phyloP scores from a whole-genome alignment of 441 rosid species.

The Rhodomyrtus psidioides region DNA sequence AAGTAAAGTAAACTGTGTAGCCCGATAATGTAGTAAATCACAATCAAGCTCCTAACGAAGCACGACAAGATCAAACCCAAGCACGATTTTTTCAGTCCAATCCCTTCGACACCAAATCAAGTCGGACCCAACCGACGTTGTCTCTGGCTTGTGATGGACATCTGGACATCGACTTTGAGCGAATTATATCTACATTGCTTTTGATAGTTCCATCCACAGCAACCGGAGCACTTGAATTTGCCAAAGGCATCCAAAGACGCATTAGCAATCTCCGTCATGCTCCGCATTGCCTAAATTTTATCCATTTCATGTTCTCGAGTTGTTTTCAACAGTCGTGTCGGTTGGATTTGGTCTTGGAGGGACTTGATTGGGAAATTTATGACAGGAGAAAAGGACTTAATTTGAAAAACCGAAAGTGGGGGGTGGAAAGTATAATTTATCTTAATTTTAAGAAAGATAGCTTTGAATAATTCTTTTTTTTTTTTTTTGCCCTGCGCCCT shows the following conservation, averaged over 20 bases:
- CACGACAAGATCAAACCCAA: neutral
- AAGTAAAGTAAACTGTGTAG: no score
- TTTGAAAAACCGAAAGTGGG: neutral
- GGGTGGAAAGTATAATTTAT: neutral
- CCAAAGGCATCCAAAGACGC: neutral
- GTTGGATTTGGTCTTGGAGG: neutral
- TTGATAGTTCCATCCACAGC: neutral
- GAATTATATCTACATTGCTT: neutral
- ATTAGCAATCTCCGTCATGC: neutral
- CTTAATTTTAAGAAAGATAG: no score
- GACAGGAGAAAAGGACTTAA: neutral
- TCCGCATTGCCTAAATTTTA: neutral
- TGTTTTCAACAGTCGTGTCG: neutral
- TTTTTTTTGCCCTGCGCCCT: neutral
- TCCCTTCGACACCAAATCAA: accelerated
- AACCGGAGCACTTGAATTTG: neutral
- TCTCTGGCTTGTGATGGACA: neutral
- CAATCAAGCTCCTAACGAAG: accelerated
- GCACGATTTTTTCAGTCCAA: neutral
- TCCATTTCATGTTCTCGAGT: neutral
- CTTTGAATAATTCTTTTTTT: neutral
- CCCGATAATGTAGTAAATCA: neutral
- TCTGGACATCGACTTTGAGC: neutral
- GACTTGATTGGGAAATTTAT: neutral
- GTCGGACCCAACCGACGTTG: accelerated